A percentile compares a stretch with the other conserved stretches of the same genome.
Conservation (phyloP, 2,329 filamentous ascomycete genomes). For the Escovopsis weberi region DNA sequence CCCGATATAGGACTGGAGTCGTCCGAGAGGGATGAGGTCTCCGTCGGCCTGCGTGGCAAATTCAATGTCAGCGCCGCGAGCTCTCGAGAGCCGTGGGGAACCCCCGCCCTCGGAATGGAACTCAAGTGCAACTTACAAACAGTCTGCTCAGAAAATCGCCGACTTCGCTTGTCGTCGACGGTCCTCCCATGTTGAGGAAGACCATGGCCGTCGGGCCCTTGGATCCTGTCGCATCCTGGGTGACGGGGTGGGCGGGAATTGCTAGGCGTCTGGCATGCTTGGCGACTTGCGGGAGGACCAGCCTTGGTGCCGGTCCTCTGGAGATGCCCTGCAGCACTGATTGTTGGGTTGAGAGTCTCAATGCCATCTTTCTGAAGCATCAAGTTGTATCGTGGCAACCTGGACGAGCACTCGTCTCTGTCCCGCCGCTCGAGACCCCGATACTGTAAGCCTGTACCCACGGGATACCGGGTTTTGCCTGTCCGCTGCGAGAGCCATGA, state of each 20-base stretch:
- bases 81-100: too few species aligned
- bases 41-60: slow-evolving; percentile 54
- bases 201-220: slow-evolving; percentile 93
- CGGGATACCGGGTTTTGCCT: too few species aligned
- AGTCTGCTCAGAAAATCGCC: slow-evolving; percentile 77
- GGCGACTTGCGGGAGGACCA: slow-evolving; percentile 16
- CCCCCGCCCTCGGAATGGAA: not conserved
- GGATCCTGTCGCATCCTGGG: slow-evolving; percentile 54
- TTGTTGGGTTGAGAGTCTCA: slow-evolving; percentile 16
- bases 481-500: not conserved
- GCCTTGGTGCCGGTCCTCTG: slow-evolving; percentile 12
- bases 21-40: slow-evolving; percentile 90
- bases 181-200: slow-evolving; percentile 97
- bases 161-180: slow-evolving; percentile 77
- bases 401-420: not conserved
- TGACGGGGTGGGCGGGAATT: slow-evolving; percentile 54
- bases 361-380: slow-evolving; percentile 14
- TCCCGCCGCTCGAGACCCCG: not conserved
- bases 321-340: slow-evolving; percentile 14
- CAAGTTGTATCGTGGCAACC: not conserved
- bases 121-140: slow-evolving; percentile 49
- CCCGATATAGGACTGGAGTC: slow-evolving; percentile 79
- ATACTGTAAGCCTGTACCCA: too few species aligned
- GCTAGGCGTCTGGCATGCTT: slow-evolving; percentile 20
- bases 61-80: slow-evolving; percentile 2